These are phyloP conservation scores for Orbilia ellipsospora DNA, from an alignment of 2,329 filamentous ascomycete species.

Conservation along the genomic window DNA sequence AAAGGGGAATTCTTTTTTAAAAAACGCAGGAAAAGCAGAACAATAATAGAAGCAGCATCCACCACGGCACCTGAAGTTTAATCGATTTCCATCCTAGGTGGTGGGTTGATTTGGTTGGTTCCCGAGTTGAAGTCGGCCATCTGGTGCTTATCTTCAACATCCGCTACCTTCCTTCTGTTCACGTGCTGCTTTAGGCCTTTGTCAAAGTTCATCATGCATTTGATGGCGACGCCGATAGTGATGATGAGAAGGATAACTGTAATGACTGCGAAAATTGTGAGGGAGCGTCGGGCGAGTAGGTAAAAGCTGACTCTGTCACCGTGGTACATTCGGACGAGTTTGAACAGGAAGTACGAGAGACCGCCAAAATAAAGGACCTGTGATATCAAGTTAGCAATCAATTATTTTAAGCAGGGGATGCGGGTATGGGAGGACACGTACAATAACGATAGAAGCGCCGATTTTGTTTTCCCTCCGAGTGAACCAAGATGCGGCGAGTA, in stretches of 20 bases:
- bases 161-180: conserved; percentile 68
- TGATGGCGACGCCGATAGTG: conserved; percentile 85
- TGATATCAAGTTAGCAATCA: conserved; percentile 51
- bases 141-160: conserved; percentile 66
- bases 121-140: conserved; percentile 66
- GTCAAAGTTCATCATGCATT: conserved; percentile 91
- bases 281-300: conserved; percentile 79
- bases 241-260: conserved; percentile 88
- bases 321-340: conserved; percentile 94
- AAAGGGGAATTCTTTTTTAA: conserved; percentile 28
- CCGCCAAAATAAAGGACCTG: conserved; percentile 84
- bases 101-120: conserved; percentile 63
- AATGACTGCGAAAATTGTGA: conserved; percentile 78
- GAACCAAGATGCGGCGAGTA: conserved; percentile 85
- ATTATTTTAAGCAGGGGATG: background rate
- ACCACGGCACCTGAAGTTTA: conserved; percentile 58
- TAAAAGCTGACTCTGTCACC: conserved; percentile 72
- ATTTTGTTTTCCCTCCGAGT: conserved; percentile 82
- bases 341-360: conserved; percentile 96
- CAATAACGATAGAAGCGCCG: conserved; percentile 81
- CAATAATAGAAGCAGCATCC: conserved; percentile 16
- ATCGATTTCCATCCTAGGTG: conserved; percentile 67
- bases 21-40: conserved; percentile 24
- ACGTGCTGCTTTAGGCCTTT: conserved; percentile 90
- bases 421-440: conserved; percentile 61